Evolutionary conservation across 352 stramenopile species (phyloP).

Genomic region (Globisporangium apiculatum): DNA sequence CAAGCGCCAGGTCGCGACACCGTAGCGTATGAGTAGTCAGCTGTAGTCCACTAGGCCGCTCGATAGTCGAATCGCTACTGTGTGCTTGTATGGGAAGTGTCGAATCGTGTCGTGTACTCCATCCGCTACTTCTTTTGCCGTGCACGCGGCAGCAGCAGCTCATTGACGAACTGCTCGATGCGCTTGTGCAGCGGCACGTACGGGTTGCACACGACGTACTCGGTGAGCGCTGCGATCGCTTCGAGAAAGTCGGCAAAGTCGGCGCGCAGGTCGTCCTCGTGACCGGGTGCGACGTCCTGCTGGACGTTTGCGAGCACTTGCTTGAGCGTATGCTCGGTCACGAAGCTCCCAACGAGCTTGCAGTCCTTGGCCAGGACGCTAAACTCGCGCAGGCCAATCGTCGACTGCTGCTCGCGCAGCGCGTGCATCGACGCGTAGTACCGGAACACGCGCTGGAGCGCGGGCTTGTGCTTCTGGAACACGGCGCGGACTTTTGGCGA

Average conservation of each 20-base stretch:
- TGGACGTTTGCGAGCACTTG: conserved; percentile 73
- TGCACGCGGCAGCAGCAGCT: conserved; percentile 62
- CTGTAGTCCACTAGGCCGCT: too few species aligned
- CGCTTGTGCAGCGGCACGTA: conserved; percentile 74
- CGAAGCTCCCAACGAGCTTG: conserved; percentile 66
- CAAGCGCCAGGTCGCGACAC: conserved; percentile 40
- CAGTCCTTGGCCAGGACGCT: conserved; percentile 61
- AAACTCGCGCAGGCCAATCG: conserved; percentile 55
- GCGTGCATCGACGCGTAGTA: conserved; percentile 80
- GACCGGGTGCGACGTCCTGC: conserved; percentile 30
- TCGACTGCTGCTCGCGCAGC: conserved; percentile 67
- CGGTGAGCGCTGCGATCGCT: conserved; percentile 57
- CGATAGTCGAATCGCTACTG: too few species aligned
- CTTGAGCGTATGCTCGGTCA: conserved; percentile 74
- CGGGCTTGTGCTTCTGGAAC: conserved; percentile 63
- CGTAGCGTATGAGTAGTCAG: too few species aligned
- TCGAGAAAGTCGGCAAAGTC: conserved; percentile 71
- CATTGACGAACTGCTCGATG: conserved; percentile 69
- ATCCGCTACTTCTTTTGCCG: conserved; percentile 55
- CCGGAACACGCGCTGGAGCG: conserved; percentile 66
- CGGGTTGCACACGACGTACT: conserved; percentile 77
- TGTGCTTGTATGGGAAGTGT: too few species aligned
- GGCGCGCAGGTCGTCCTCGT: conserved; percentile 36
- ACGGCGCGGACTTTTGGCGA: conserved; percentile 62
- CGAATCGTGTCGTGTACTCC: not conserved